Evolutionary conservation across 495 filamentous ascomycete species (phyloP), one percentile per base, ranked within the genome.

Genomic region (Annulohypoxylon bovei): DNA sequence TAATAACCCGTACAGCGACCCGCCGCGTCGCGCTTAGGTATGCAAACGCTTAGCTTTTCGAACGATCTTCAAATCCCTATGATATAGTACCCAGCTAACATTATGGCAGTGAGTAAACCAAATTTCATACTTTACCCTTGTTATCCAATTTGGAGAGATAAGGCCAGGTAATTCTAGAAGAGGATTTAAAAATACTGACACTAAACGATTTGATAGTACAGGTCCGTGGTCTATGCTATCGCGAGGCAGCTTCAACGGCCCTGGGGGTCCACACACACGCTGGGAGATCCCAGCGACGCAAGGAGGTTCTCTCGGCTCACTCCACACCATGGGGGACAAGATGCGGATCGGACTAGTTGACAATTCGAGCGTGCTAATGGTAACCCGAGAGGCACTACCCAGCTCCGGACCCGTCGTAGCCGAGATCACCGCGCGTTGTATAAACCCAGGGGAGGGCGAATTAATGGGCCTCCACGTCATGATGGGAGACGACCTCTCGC

Each of bases 311-410:
- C 63, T 82, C 32, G 80, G 80, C 22, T 81, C 79, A 0, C 68
- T 81, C 8, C 80, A 82, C 59, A 81, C 80, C 2, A 75, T 81
- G 72, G 74, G 79, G 0, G 80, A 82, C 42, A 82, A 82, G 63
- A 53, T 77, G 55, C 78, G 79, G 42, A 78, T 82, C 18, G 73
- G 75, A 4, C 73, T 82, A 9, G 75, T 78, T 2, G 71, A 62
- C 12, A 72, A 74, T 7, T 71, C 62, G 1, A 74, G 64, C 40
- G 72, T 81, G 6, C 69, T 82, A 0, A 74, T 70, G 58, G 54
- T 81, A 6, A 81, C 80, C 7, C 74, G 78, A 12, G 61, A 70
- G 0, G 78, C 72, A 11, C 68, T 82, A 14, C 56, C 78, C 3
- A 55, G 62, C 42, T 81, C 80, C 3, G 80, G 80, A 0, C 76